Percentiles rank a stretch among this genome's conserved stretches.
These are phyloP conservation scores for Decorospora gaudefroyi DNA, from an alignment of 2,329 filamentous ascomycete genomes.

Conservation along the genomic window DNA sequence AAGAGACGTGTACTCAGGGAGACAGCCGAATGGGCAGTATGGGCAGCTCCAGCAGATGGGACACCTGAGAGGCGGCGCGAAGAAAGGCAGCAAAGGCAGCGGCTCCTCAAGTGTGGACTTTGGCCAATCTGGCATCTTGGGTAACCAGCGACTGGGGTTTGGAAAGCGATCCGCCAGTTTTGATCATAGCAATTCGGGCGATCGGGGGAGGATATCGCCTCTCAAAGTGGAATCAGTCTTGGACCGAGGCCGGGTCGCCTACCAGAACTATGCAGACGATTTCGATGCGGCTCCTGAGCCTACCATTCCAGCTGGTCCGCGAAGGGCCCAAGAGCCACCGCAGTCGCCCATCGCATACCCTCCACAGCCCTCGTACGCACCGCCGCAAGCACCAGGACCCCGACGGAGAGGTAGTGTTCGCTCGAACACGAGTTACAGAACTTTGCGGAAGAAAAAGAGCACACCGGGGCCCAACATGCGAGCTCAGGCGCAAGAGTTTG, in stretches of 20 bases:
- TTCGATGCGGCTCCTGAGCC: conserved; percentile 86
- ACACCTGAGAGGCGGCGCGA: conserved; percentile 52
- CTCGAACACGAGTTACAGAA: conserved; percentile 58
- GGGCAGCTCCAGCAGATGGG: conserved; percentile 37
- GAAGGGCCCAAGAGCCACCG: conserved; percentile 55
- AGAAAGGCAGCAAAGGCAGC: conserved; percentile 73
- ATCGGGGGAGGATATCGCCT: conserved; percentile 26
- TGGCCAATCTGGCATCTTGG: conserved; percentile 62
- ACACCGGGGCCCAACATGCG: conserved; percentile 50
- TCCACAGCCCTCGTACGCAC: conserved; percentile 46
- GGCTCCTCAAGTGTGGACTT: conserved; percentile 68
- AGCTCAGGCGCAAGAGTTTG: conserved; percentile 55
- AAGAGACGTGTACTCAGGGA: conserved; percentile 39
- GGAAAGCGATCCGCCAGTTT: conserved; percentile 72
- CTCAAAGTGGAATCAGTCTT: conserved; percentile 52
- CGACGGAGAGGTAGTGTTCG: conserved; percentile 64
- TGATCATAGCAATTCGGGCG: conserved; percentile 57
- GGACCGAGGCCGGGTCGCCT: conserved; percentile 51
- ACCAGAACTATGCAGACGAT: conserved; percentile 58
- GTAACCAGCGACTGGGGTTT: conserved; percentile 61
- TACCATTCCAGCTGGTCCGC: conserved; percentile 78
- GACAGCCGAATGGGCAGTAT: conserved; percentile 30
- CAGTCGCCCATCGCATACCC: conserved; percentile 49
- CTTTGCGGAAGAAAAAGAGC: conserved; percentile 51
- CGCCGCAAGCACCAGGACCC: conserved; percentile 49